Conservation (phyloP, 2,329 filamentous ascomycete species). For the Chaetomium globosum region DNA sequence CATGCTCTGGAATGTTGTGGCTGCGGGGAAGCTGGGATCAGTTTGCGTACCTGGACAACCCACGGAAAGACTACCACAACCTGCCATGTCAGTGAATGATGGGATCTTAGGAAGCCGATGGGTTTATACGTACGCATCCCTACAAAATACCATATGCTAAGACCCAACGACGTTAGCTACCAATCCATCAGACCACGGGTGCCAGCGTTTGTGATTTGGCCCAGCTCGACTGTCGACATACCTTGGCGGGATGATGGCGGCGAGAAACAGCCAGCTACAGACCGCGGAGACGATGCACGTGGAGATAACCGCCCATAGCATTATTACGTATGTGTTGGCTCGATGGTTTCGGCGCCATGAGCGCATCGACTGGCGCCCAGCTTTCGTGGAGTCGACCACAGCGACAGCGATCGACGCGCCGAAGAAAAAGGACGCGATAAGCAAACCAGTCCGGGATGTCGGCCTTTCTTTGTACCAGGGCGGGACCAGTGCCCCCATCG, state of each 20-base stretch:
- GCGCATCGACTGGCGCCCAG: constrained; percentile 41
- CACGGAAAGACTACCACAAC: constrained; percentile 24
- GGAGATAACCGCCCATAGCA: constrained; percentile 45
- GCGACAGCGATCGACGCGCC: constrained; percentile 43
- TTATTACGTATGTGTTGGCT: constrained; percentile 42
- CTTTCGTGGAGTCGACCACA: constrained; percentile 40
- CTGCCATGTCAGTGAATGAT: constrained; percentile 14
- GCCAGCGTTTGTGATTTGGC: constrained; percentile 30
- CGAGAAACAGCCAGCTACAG: constrained; percentile 42
- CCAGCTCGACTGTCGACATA: constrained; percentile 18
- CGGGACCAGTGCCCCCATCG: constrained; percentile 27
- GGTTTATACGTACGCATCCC: constrained; percentile 31
- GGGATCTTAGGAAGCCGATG: background rate
- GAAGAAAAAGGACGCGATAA: constrained; percentile 38
- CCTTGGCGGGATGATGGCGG: constrained; percentile 38
- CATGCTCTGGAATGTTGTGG: too few relatives aligned
- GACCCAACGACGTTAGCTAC: background rate
- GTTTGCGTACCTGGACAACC: constrained; percentile 27
- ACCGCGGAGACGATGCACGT: constrained; percentile 40
- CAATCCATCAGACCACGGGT: too few relatives aligned
- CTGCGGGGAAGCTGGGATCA: background rate
- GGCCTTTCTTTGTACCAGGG: constrained; percentile 25
- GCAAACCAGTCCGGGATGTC: constrained; percentile 21
- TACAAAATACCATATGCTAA: constrained; percentile 33
- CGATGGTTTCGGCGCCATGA: constrained; percentile 38